These are phyloP conservation scores for Thielaviopsis populi DNA, from an alignment of 2,329 filamentous ascomycete species.

Conservation along the genomic window DNA sequence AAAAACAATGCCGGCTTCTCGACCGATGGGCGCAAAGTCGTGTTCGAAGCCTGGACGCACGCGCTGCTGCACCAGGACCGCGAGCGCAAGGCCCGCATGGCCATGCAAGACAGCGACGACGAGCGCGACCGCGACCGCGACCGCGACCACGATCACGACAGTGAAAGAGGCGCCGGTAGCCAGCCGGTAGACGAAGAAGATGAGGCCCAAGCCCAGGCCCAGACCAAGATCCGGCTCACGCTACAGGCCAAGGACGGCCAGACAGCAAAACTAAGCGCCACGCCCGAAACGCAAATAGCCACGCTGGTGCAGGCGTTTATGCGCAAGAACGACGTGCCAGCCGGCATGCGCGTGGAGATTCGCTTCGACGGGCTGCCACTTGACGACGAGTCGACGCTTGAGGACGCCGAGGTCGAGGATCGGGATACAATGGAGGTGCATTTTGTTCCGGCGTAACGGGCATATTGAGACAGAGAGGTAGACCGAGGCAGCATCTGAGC, in stretches of 20 bases:
- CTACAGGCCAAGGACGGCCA: conserved; percentile 39
- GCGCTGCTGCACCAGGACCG: conserved; percentile 39
- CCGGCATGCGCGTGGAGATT: conserved; percentile 42
- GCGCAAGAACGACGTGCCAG: conserved; percentile 34
- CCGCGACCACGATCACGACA: not conserved
- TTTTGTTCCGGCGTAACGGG: conserved; percentile 24
- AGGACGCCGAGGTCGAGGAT: conserved; percentile 57
- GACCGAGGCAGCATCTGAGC: not conserved
- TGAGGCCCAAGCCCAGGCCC: conserved; percentile 19
- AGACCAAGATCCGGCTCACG: conserved; percentile 33
- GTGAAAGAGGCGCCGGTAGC: conserved; percentile 5
- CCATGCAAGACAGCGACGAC: not conserved
- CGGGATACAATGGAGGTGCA: conserved; percentile 63
- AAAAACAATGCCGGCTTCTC: conserved; percentile 30
- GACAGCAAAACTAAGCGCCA: conserved; percentile 36
- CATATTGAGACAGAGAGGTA: too few species aligned
- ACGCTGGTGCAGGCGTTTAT: conserved; percentile 50
- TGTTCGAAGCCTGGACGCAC: conserved; percentile 63
- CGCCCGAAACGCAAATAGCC: conserved; percentile 41
- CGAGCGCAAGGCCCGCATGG: conserved; percentile 24
- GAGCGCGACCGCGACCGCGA: conserved; percentile 6
- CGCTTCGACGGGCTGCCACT: conserved; percentile 64
- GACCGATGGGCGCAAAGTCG: conserved; percentile 43
- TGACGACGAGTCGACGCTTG: conserved; percentile 42
- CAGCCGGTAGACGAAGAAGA: conserved; percentile 12